Evolutionary conservation across 2,329 filamentous ascomycete genomes (phyloP), one percentile per base, ranked within the genome.

Genomic region (Stachybotrys chlorohalonatus): DNA sequence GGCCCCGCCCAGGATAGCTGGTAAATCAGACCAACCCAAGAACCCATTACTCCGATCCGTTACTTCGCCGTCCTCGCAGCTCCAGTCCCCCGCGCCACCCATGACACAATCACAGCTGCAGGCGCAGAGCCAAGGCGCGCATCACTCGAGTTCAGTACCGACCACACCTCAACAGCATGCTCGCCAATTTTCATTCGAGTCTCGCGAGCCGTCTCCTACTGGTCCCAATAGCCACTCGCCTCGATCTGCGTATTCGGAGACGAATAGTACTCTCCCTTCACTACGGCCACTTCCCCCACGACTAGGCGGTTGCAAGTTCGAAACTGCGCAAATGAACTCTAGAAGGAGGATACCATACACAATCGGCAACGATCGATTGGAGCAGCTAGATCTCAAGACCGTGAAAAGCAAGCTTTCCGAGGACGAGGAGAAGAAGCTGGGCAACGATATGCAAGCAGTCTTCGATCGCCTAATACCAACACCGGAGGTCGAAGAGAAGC

Each of bases 101-200:
- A 11, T 13, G 46, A 16, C 46, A 13, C 46, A 47, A 16, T 13
- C 46, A 11, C 46, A 47, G 46, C 15, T n/a, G 15, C 46, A 47
- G n/a, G 46, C 46, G 7, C 50, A 52, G 32, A 17, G 63, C 31
- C 64, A 68, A 52, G 65, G 63, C 31, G 67, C 70, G 54, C 64
- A 72, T 13, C 79, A 95, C 67, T 95, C 93, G 30, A 95, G 81
- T 68, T 97, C 93, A 8, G 89, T 96, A 51, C 93, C 93, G 1
- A 95, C 93, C 1, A 97, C 93, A 3, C 94, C 93, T 8, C 89
- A 93, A 66, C 92, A 96, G 69, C 87, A 89, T 71, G 84, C 91
- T 60, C 85, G 90, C 56, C 86, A 92, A 64, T 87, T 94, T 65
- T 87, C 87, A 2, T 89, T 88, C 64, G 84, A 85, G 67, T 94